Conservation (phyloP, 345 rosid genomes). For the Citrus reticulata region DNA sequence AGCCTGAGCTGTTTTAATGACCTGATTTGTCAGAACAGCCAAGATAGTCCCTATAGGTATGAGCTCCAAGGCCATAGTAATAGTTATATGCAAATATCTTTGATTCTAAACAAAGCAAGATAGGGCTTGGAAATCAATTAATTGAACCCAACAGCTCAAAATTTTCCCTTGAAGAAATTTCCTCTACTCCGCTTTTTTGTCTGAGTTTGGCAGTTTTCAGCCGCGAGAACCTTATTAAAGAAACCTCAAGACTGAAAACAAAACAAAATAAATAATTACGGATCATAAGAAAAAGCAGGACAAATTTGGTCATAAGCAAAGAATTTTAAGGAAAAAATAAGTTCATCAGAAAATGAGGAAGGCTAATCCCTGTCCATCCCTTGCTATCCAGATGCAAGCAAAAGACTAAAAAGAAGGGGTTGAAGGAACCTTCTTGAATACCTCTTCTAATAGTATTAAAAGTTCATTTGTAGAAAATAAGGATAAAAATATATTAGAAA, state of each 20-base stretch:
- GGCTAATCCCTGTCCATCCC: background rate
- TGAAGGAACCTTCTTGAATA: background rate
- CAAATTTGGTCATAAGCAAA: background rate
- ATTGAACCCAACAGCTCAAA: background rate
- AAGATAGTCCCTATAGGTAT: constrained; percentile 65
- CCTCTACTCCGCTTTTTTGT: background rate
- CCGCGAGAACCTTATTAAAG: background rate
- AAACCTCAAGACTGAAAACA: background rate
- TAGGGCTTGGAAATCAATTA: background rate
- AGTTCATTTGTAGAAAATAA: background rate
- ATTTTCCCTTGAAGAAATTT: background rate
- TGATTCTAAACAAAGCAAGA: background rate
- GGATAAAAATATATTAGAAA: background rate
- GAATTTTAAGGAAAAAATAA: background rate
- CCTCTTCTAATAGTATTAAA: background rate
- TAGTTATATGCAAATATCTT: background rate
- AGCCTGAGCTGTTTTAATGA: constrained; percentile 68
- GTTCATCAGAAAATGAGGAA: background rate
- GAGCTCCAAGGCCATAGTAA: constrained; percentile 50
- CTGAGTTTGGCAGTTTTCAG: background rate
- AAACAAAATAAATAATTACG: background rate
- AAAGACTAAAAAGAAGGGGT: background rate
- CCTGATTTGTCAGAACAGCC: constrained; percentile 55
- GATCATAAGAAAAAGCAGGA: background rate
- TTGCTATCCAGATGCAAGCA: background rate